Percentiles rank a stretch among this genome's conserved stretches.
These are phyloP conservation scores for Naganishia friedmannii DNA, from an alignment of 768 basidiomycete species.

Conservation along the genomic window DNA sequence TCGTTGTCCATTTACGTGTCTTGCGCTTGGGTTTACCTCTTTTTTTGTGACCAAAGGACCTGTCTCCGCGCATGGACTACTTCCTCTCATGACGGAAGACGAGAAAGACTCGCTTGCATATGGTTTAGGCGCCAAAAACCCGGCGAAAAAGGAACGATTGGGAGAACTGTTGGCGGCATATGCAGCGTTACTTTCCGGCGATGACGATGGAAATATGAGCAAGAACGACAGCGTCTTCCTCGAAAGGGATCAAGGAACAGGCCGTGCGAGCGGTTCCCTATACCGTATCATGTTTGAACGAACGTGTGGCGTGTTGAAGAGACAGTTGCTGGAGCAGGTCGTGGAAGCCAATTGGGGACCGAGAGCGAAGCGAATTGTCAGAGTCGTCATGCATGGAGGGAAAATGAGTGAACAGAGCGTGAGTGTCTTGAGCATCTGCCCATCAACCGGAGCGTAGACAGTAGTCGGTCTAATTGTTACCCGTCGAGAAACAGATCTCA, in stretches of 20 bases:
- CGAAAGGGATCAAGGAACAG: conserved; percentile 55
- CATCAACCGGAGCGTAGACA: background rate
- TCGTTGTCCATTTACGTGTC: too few relatives aligned
- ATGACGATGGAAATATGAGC: conserved; percentile 74
- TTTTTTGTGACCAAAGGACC: background rate
- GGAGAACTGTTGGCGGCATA: conserved; percentile 71
- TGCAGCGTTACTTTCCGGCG: conserved; percentile 71
- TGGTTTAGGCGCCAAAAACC: conserved; percentile 55
- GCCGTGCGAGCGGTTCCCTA: conserved; percentile 58
- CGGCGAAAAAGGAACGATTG: conserved; percentile 60
- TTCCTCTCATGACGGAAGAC: conserved; percentile 58
- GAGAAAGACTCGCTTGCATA: conserved; percentile 61
- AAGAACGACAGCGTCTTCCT: conserved; percentile 68
- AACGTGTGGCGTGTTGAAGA: conserved; percentile 65
- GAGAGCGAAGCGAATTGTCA: conserved; percentile 76
- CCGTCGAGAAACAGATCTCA: conserved; percentile 63
- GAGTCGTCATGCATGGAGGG: conserved; percentile 72
- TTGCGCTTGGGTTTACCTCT: background rate
- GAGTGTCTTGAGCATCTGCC: conserved; percentile 35
- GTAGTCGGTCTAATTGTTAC: conserved; percentile 1
- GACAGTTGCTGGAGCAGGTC: conserved; percentile 70
- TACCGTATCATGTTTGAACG: conserved; percentile 77
- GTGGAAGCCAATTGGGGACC: conserved; percentile 78
- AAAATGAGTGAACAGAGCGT: conserved; percentile 96
- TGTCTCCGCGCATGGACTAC: conserved; percentile 65